Conservation (phyloP, 768 basidiomycete genomes). For the Suillus decipiens region DNA sequence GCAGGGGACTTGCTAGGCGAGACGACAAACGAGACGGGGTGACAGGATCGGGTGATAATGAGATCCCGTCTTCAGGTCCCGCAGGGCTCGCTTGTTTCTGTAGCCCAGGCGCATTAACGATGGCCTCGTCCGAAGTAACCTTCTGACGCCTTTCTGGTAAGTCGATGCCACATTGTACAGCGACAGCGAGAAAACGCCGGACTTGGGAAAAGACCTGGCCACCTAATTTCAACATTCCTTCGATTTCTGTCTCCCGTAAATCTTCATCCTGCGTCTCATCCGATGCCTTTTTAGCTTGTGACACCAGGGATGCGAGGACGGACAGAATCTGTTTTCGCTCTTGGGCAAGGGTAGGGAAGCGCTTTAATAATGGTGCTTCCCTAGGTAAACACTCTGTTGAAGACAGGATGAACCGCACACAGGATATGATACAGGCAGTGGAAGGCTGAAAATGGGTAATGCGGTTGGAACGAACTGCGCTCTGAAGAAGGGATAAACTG, state of each 20-base stretch:
- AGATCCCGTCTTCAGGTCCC: constrained; percentile 17
- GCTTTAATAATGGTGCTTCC: constrained; percentile 72
- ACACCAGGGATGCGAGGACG: constrained; percentile 79
- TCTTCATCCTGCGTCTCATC: constrained; percentile 47
- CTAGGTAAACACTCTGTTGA: constrained; percentile 83
- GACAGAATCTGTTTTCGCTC: constrained; percentile 84
- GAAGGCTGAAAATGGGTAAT: constrained; percentile 89
- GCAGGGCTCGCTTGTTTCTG: constrained; percentile 19
- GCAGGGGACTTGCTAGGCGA: constrained; percentile 33
- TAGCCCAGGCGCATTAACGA: constrained; percentile 11
- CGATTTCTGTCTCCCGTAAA: constrained; percentile 56
- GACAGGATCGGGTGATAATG: constrained; percentile 13
- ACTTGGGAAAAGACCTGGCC: constrained; percentile 82
- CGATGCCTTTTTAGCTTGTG: constrained; percentile 71
- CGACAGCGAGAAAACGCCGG: constrained; percentile 74
- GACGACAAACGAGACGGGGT: constrained; percentile 14
- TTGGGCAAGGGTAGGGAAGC: constrained; percentile 63
- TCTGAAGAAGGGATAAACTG: constrained; percentile 82
- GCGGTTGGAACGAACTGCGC: constrained; percentile 77
- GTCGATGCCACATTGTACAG: constrained; percentile 72
- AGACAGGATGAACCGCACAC: constrained; percentile 84
- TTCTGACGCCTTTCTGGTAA: constrained; percentile 54
- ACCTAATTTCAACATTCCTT: constrained; percentile 78
- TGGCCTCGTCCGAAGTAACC: constrained; percentile 20
- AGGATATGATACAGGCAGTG: constrained; percentile 92